Evolutionary conservation across 345 rosid genomes (phyloP), one percentile per base, ranked within the genome.

Genomic region (Lumnitzera racemosa): DNA sequence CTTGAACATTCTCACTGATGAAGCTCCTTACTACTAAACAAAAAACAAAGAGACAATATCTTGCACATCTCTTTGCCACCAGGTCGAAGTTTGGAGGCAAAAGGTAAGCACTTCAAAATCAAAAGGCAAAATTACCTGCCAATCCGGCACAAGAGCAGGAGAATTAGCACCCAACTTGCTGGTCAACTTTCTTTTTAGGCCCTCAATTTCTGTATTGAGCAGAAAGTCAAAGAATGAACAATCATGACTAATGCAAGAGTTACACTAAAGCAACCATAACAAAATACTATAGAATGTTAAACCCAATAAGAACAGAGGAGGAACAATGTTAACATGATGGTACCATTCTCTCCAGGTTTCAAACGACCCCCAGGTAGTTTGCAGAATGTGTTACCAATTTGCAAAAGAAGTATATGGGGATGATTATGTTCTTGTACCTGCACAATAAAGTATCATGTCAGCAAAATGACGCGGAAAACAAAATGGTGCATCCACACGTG

Each of bases 391-490:
- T 87, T 89, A 51, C 98, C 98, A 62, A 87, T 89, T 80, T 92
- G 96, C 66, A 92, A 86, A 49, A 92, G 96, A 66, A 92, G 95
- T 80, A 92, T 92, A 69, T 86, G 96, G 53, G 97, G 98, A 70
- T 87, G 97, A 73, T 92, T 89, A 74, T 92, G 97, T 66, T 89
- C 98, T 67, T 92, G 97, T 54, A 92, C 98, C 99, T 90, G 80
- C 64, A 85, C 60, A 53, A 60, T 61, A 53, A 49, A 64, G 57
- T 48, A 23, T 17, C 24, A 61, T 29, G 20, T 49, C 15, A 41
- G 54, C 56, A 48, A 49, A 46, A 47, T 5, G 12, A 48, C 12
- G 49, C 12, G 52, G 17, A 15, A 43, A 51, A 13, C 4, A 20
- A 43, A 17, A 29, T 24, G n/a, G 14, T 27, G 13, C 55, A 12